Evolutionary conservation across 1,284 basidiomycete species (phyloP), one percentile per base, ranked within the genome.

Genomic region (Ceratobasidium sp.): DNA sequence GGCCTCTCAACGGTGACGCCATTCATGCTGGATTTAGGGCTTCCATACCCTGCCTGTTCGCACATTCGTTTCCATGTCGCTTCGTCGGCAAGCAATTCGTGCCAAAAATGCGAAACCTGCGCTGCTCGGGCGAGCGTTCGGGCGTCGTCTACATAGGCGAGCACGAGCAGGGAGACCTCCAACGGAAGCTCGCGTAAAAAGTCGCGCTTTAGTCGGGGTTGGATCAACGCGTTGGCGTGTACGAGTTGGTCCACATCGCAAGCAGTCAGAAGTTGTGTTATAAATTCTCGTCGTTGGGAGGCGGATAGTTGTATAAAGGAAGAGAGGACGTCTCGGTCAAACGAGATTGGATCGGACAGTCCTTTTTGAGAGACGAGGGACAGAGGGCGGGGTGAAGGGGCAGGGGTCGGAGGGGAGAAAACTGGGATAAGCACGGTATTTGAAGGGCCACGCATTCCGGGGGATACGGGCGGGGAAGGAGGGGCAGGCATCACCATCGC

Each of bases 11-110:
- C 18, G 12, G 58, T 12, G 5, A 26, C 23, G 23, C 26, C 71
- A 42, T 39, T 58, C n/a, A n/a, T n/a, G 26, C 61, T 46, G 23
- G 77, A 40, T 58, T 68, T 73, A 28, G 63, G 72, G 46, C 79
- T 66, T 61, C 80, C 86, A 82, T 92, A 94, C 2, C 89, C 89
- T 81, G 91, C 89, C 12, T 86, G 83, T 60, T 88, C 86, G 83
- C 94, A 96, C 91, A 98, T 91, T 28, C 89, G 84, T 84, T 91
- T 92, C 97, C 97, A 99, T 2, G 95, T 88, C 79, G 88, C 89
- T 81, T 98, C 96, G 83, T 97, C 96, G 77, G 89, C 87, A n/a
- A 94, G 89, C 3, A 99, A 89, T 12, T 86, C 87, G 61, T 90
- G 86, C 97, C 97, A 99, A 78, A 89, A 89, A 68, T 89, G 88